Evolutionary conservation across 108 stramenopile genomes (phyloP).

Genomic region (Nitzschia inconspicua): DNA sequence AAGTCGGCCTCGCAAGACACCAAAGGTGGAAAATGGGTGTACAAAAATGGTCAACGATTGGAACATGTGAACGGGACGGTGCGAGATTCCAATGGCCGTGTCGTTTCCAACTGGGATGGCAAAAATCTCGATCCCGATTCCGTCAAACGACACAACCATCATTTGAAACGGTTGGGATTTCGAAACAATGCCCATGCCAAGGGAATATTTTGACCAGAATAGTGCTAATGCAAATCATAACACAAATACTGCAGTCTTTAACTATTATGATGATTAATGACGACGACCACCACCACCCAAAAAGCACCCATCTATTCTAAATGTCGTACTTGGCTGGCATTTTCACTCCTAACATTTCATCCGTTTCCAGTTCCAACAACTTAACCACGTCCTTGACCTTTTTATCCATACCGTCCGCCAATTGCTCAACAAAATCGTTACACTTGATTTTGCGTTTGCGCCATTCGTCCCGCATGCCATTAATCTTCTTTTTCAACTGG

Average conservation of each 20-base stretch:
- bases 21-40: slow-evolving; percentile 39
- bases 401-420: slow-evolving; percentile 87
- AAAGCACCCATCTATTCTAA: no score
- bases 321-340: slow-evolving; percentile 61
- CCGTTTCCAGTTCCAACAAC: slow-evolving; percentile 75
- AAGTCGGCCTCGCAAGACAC: slow-evolving; percentile 18
- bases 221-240: no score
- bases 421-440: slow-evolving; percentile 77
- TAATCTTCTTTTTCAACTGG: slow-evolving; percentile 62
- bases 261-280: no score
- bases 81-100: slow-evolving; percentile 46
- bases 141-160: slow-evolving; percentile 62
- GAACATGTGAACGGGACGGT: slow-evolving; percentile 20
- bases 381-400: slow-evolving; percentile 76
- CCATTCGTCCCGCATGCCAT: slow-evolving; percentile 72
- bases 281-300: no score
- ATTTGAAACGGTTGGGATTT: slow-evolving; percentile 69
- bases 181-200: slow-evolving; percentile 83
- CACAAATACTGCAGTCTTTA: no score
- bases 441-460: slow-evolving; percentile 71
- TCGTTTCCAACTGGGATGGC: slow-evolving; percentile 71
- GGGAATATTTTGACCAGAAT: slow-evolving; percentile 74
- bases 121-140: slow-evolving; percentile 74
- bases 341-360: slow-evolving; percentile 49
- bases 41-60: slow-evolving; percentile 41